phyloP scores from a whole-genome alignment of 2,329 filamentous ascomycete species.

The Fusarium foetens region DNA sequence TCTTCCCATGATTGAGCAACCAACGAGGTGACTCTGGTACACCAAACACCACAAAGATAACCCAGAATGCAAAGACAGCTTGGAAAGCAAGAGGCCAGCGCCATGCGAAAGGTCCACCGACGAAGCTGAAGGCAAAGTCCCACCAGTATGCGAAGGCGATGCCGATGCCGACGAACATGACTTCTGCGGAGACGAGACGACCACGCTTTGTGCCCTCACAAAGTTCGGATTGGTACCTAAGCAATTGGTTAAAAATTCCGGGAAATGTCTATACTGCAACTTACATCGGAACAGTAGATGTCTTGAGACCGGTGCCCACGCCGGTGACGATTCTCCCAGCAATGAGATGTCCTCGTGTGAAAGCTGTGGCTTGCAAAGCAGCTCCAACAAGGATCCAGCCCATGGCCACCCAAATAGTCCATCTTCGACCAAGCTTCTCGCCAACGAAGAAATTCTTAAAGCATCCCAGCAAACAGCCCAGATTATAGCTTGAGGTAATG shows the following conservation, averaged over 20 bases:
- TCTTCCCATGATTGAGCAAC: slow-evolving; percentile 51
- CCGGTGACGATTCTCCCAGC: slow-evolving; percentile 61
- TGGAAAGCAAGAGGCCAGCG: slow-evolving; percentile 46
- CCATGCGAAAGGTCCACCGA: slow-evolving; percentile 42
- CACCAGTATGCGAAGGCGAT: slow-evolving; percentile 57
- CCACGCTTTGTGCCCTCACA: slow-evolving; percentile 57
- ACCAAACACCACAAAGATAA: slow-evolving; percentile 49
- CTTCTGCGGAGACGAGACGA: slow-evolving; percentile 61
- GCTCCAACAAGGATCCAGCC: slow-evolving; percentile 68
- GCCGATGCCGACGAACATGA: slow-evolving; percentile 53
- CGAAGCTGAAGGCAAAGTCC: slow-evolving; percentile 49
- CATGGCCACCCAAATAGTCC: slow-evolving; percentile 65
- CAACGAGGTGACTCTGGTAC: slow-evolving; percentile 55
- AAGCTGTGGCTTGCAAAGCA: slow-evolving; percentile 62
- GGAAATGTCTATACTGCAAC: rapidly evolving
- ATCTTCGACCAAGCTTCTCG: slow-evolving; percentile 60
- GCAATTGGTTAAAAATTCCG: not conserved
- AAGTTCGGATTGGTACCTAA: slow-evolving; percentile 48
- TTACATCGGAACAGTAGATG: slow-evolving; percentile 52
- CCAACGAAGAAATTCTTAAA: slow-evolving; percentile 59
- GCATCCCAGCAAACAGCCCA: slow-evolving; percentile 57
- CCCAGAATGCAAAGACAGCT: slow-evolving; percentile 49
- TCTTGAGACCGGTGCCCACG: slow-evolving; percentile 57
- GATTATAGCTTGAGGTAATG: slow-evolving; percentile 50
- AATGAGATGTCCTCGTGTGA: slow-evolving; percentile 59